Conservation (phyloP, 2,329 filamentous ascomycete species). For the Chalaropsis thielavioides region DNA sequence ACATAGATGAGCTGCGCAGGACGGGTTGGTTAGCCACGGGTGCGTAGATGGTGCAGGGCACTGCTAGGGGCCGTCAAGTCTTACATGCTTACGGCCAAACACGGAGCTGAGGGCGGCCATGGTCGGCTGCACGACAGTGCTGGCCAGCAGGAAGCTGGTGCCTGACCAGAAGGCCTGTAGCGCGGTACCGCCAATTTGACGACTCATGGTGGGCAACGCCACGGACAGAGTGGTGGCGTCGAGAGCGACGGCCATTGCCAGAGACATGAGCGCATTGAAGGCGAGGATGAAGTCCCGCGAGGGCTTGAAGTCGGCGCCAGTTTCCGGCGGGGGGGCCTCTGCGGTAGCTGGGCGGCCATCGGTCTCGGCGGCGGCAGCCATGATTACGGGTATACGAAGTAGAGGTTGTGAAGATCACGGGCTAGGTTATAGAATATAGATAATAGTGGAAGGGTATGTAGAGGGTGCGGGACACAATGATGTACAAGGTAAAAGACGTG, state of each 20-base stretch:
- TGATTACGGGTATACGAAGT: neutral
- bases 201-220: slow-evolving; percentile 30
- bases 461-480: neutral
- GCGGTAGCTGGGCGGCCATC: neutral
- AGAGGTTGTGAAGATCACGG: neutral
- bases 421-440: neutral
- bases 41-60: neutral
- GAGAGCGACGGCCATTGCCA: slow-evolving; percentile 40
- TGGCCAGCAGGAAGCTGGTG: slow-evolving; percentile 53
- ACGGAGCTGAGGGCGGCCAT: slow-evolving; percentile 27
- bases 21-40: neutral
- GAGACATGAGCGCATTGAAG: slow-evolving; percentile 34
- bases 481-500: neutral
- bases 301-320: slow-evolving; percentile 23
- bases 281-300: slow-evolving; percentile 31
- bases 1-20: slow-evolving; percentile 22
- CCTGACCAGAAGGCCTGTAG: slow-evolving; percentile 58
- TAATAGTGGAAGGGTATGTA: neutral
- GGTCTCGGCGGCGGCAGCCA: slow-evolving; percentile 1
- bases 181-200: slow-evolving; percentile 36
- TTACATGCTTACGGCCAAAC: slow-evolving; percentile 24
- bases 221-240: slow-evolving; percentile 23
- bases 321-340: neutral
- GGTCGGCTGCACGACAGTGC: slow-evolving; percentile 44
- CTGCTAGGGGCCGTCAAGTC: neutral